Base-by-base conservation (phyloP, 805 yeast genomes). In the Kluyveromyces nonfermentans region DNA sequence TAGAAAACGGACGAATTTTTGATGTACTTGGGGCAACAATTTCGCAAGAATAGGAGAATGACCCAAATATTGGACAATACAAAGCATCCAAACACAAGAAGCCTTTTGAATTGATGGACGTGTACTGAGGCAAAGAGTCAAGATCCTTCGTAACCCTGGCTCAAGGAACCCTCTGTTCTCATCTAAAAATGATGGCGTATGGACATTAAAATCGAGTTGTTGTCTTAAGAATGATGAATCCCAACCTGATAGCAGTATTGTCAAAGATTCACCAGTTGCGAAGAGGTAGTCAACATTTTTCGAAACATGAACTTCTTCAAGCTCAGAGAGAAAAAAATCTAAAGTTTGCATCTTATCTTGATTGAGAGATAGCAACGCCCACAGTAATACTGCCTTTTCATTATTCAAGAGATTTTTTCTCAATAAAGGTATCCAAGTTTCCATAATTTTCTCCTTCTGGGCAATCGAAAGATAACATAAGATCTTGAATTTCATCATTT, bases 1-100 rank as follows among this genome's bases (percentile, higher is more conserved):
- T 44, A 90, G 68, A 55, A 85, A 85, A 47, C 74, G 72, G 84
- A 87, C 78, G 54, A 90, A 89, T 1, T 82, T 66, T 4, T 74
- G 56, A 59, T 90, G 96, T 35, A 88, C 77, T 19, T 74, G 74
- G n/a, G 76, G 65, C 0, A 86, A 69, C 4, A 64, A 65, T 0
- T 56, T 63, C 19, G 56, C 55, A 0, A 82, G 60, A 0, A 57
- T 55, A 1, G 64, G 54, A 12, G 70, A 55, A 25, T 75, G 70
- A 3, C 82, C 78, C 54, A 88, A 80, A 55, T 77, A 85, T 55
- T 87, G 95, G 7, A 80, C 80, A 35, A 89, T 52, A 0, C 95
- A 82, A 14, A 90, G 69, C 20, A 90, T 65, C 94, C 97, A 87
- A 33, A 90, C 75, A 62, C 96, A 85, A 0, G 87, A 76, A 0